Percentiles rank a stretch among this genome's conserved stretches.
These are phyloP conservation scores for Biscutella auriculata DNA, from an alignment of 441 rosid genomes.

Conservation along the genomic window DNA sequence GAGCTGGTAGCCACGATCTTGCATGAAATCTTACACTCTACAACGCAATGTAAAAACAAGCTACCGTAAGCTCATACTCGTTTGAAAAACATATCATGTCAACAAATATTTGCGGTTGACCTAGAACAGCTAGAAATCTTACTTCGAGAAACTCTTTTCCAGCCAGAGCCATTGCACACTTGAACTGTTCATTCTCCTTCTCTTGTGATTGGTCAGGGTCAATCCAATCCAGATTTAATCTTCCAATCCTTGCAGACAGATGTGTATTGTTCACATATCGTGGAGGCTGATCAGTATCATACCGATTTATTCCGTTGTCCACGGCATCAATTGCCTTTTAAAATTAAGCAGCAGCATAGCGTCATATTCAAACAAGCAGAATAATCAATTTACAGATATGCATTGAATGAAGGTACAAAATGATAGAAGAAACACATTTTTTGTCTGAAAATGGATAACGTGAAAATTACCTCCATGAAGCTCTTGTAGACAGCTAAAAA, in stretches of 20 bases:
- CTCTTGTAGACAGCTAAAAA: conserved; percentile 75
- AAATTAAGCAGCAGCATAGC: not conserved
- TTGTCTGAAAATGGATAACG: not conserved
- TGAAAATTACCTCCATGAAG: conserved; percentile 64
- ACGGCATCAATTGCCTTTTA: conserved; percentile 73
- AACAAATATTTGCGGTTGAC: not conserved
- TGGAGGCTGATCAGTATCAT: conserved; percentile 77
- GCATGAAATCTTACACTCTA: conserved; percentile 64
- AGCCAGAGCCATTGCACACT: conserved; percentile 61
- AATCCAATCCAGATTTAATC: conserved; percentile 79
- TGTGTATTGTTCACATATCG: conserved; percentile 77
- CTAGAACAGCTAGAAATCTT: conserved; percentile 16
- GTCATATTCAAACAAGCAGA: not conserved
- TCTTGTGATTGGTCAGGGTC: conserved; percentile 85
- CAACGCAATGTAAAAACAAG: conserved; percentile 1
- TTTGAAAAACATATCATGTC: not conserved
- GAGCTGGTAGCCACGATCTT: conserved; percentile 81
- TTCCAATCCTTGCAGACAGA: conserved; percentile 77
- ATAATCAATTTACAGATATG: not conserved
- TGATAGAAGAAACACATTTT: not conserved
- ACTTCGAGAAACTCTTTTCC: conserved; percentile 81
- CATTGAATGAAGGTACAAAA: not conserved
- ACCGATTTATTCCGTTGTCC: conserved; percentile 78
- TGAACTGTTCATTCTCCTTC: conserved; percentile 83
- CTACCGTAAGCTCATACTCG: not conserved